Base-by-base conservation (phyloP, 2,329 filamentous ascomycete species). In the Cytospora paraplurivora region DNA sequence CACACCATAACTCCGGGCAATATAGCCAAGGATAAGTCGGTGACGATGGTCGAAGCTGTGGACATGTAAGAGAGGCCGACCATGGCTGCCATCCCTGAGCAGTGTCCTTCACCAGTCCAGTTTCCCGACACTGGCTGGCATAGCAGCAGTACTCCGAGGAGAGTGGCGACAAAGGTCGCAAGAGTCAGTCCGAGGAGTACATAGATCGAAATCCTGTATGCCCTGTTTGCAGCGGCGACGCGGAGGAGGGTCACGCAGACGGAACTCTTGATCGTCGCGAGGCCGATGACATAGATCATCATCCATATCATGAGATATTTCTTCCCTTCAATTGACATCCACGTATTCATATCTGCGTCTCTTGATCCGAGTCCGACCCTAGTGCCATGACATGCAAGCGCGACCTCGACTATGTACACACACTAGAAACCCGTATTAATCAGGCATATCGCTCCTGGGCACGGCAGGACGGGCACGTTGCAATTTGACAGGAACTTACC, bases 1-100 rank as follows among this genome's bases (percentile, higher is more conserved):
- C 72, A 75, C 5, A 76, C 63, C 17, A 76, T 69, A 4, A 74
- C 56, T 2, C 70, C 74, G 0, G 74, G 74, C 7, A 76, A 65
- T 1, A 76, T 64, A 0, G 71, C 71, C 10, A 71, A 70, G 10
- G 71, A 72, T 56, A 73, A 13, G 56, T 76, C 73, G n/a, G 74
- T 76, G 2, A 71, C 63, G 34, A 76, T 74, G 7, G 73, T 72
- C 7, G 69, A 69, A 17, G 68, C 71, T 2, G 73, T 75, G 1
- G 73, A 71, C 7, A 71, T 73, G 56, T 75, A 69, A 33, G 62
- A 67, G 38, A 69, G 56, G 15, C 52, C 70, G 17, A 72, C 56
- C 67, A 69, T 68, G 11, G 63, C 50, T 17, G 41, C 21, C 68
- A 68, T 68, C 1, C n/a, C 35, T 7, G 61, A 37, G 58, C 68